phyloP scores from a whole-genome alignment of 2,329 filamentous ascomycete species.

The Uncinocarpus reesii region DNA sequence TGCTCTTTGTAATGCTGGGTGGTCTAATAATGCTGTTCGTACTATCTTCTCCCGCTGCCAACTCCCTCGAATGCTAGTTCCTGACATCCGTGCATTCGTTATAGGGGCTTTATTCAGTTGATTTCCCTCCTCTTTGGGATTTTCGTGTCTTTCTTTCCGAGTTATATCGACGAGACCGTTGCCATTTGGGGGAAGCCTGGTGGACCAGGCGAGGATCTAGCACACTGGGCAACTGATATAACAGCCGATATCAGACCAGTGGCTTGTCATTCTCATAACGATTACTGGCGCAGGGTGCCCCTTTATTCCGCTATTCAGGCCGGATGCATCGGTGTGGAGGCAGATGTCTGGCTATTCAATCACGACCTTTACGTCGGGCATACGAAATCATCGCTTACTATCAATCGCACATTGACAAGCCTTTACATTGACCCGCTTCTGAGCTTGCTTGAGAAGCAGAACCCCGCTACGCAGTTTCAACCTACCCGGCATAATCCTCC shows the following conservation, averaged over 20 bases:
- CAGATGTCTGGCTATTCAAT: constrained; percentile 47
- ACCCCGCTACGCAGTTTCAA: constrained; percentile 34
- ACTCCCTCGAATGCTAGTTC: too few species aligned
- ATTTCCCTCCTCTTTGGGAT: constrained; percentile 32
- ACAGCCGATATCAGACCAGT: constrained; percentile 43
- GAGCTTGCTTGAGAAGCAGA: constrained; percentile 41
- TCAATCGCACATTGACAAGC: constrained; percentile 39
- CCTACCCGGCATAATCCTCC: constrained; percentile 22
- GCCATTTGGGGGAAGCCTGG: constrained; percentile 34
- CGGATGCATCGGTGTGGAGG: constrained; percentile 48
- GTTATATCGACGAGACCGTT: constrained; percentile 29
- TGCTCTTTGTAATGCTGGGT: constrained; percentile 1
- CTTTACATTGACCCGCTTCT: constrained; percentile 47
- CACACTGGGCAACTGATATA: constrained; percentile 40
- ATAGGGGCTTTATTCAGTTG: constrained; percentile 35
- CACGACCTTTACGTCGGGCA: constrained; percentile 49
- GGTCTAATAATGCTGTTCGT: constrained; percentile 10
- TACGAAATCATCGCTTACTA: constrained; percentile 38
- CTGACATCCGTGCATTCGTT: too few species aligned
- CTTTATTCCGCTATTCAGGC: constrained; percentile 46
- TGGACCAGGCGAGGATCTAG: constrained; percentile 27
- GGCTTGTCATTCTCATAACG: constrained; percentile 49
- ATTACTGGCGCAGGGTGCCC: constrained; percentile 48
- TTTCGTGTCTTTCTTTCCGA: constrained; percentile 34
- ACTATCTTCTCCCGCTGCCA: too few species aligned